A percentile compares a stretch with the other conserved stretches of the same genome.
These are phyloP conservation scores for Aspergillus bombycis DNA, from an alignment of 2,329 filamentous ascomycete species.

Conservation along the genomic window DNA sequence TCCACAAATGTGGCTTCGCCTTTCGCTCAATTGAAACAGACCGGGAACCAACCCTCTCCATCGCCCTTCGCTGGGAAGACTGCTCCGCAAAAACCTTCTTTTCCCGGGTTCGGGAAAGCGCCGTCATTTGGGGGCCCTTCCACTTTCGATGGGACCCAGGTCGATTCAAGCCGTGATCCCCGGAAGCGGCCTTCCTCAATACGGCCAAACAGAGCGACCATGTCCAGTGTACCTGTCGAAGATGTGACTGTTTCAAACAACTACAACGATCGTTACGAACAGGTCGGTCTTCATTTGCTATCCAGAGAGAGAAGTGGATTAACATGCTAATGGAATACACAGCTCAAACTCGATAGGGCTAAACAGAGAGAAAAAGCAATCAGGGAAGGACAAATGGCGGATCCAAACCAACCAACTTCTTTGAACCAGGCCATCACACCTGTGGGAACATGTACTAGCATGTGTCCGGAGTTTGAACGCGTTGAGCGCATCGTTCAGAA, in stretches of 20 bases:
- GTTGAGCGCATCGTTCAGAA: slow-evolving; percentile 64
- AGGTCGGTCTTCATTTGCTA: slow-evolving; percentile 29
- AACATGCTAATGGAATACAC: slow-evolving; percentile 11
- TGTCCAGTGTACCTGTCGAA: slow-evolving; percentile 24
- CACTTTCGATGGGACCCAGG: slow-evolving; percentile 14
- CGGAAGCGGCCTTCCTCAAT: slow-evolving; percentile 12
- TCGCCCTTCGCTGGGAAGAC: slow-evolving; percentile 21
- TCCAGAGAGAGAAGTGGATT: not conserved
- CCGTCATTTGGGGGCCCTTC: slow-evolving; percentile 20
- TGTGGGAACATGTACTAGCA: slow-evolving; percentile 63
- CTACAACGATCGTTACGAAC: slow-evolving; percentile 42
- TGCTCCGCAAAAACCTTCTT: slow-evolving; percentile 24
- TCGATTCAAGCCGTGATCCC: slow-evolving; percentile 23
- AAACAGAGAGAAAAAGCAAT: slow-evolving; percentile 56
- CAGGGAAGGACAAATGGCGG: slow-evolving; percentile 56
- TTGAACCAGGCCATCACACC: slow-evolving; percentile 64
- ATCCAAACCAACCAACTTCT: slow-evolving; percentile 63
- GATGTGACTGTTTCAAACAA: slow-evolving; percentile 25
- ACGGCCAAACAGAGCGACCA: slow-evolving; percentile 13
- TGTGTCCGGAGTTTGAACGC: slow-evolving; percentile 67
- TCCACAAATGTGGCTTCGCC: slow-evolving; percentile 22
- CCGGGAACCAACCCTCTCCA: slow-evolving; percentile 13
- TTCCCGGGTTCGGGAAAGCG: slow-evolving; percentile 24
- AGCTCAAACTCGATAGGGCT: slow-evolving; percentile 56
- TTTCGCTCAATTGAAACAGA: slow-evolving; percentile 29